Evolutionary conservation across 2,329 filamentous ascomycete genomes (phyloP), one percentile per base, ranked within the genome.

Genomic region (Berkeleyomyces rouxiae): DNA sequence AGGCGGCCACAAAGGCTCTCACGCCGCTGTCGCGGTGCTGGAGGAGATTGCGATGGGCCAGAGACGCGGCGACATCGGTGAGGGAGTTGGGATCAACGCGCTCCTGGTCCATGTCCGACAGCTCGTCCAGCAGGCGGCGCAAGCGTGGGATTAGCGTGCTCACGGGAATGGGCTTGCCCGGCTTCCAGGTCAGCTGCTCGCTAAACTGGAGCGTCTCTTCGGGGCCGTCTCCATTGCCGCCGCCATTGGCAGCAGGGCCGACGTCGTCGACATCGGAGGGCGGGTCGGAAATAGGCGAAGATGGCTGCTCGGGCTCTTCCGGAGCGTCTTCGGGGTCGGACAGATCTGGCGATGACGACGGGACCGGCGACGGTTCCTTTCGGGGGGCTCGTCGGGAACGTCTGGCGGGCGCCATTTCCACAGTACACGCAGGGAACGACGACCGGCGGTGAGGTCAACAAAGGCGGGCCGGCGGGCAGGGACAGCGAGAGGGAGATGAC

Each of bases 11-110:
- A 77, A 87, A 96, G 36, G 93, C 92, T 73, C 88, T 87, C 67
- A 99, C 90, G 63, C 93, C 93, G 67, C 86, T 87, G 73, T 99
- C 93, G 76, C 95, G 95, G 75, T 99, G 93, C 65, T 83, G 83
- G 57, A 99, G 76, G 33, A 99, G 78, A 70, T 93, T 90, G 65
- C 86, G 84, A 66, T 85, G 84, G 4, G 86, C 89, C 53, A 99
- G 80, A 69, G 96, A 88, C 70, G 90, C 87, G 61, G 92, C 89
- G 66, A 95, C 88, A 59, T 86, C 84, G 66, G 80, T 82, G 67
- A 97, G 79, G n/a, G 90, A 91, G n/a, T 87, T 83, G 68, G 87
- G 83, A 65, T 95, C 84, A 64, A 86, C 83, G 64, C 86, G 85
- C 69, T 96, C 91, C 73, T 97, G 91, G 66, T 96, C 91, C 69